phyloP scores from a whole-genome alignment of 768 basidiomycete species.

The Rickenella mellea region DNA sequence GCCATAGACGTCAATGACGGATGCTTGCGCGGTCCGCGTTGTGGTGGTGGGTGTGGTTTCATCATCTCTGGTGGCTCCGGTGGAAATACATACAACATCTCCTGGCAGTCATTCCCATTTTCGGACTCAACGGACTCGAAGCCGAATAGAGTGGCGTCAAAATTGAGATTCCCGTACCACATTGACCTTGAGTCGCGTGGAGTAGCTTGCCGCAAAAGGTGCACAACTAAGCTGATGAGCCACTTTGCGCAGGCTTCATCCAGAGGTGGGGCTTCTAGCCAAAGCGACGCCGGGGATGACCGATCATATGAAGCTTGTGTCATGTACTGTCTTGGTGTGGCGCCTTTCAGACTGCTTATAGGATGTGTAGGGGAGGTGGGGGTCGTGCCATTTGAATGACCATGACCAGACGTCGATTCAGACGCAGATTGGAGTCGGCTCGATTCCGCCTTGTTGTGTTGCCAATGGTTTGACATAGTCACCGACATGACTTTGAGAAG shows the following conservation, averaged over 20 bases:
- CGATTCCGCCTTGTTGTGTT: conserved; percentile 19
- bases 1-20: conserved; percentile 12
- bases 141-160: conserved; percentile 60
- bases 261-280: conserved; percentile 60
- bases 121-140: conserved; percentile 46
- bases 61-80: neutral
- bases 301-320: conserved; percentile 34
- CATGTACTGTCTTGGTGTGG: conserved; percentile 10
- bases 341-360: conserved; percentile 16
- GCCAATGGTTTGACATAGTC: conserved; percentile 74
- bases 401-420: conserved; percentile 28
- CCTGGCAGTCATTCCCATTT: neutral
- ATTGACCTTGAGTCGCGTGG: conserved; percentile 44
- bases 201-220: conserved; percentile 70
- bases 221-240: conserved; percentile 70
- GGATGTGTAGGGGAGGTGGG: conserved; percentile 27
- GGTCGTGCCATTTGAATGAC: conserved; percentile 19
- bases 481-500: conserved; percentile 73
- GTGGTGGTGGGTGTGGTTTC: neutral
- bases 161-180: conserved; percentile 50
- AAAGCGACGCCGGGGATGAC: conserved; percentile 30
- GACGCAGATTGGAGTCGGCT: too few relatives aligned
- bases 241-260: conserved; percentile 79
- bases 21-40: conserved; percentile 24
- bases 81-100: conserved; percentile 1